Conservation (phyloP, 805 yeast genomes). For the Wickerhamiella occidentalis region DNA sequence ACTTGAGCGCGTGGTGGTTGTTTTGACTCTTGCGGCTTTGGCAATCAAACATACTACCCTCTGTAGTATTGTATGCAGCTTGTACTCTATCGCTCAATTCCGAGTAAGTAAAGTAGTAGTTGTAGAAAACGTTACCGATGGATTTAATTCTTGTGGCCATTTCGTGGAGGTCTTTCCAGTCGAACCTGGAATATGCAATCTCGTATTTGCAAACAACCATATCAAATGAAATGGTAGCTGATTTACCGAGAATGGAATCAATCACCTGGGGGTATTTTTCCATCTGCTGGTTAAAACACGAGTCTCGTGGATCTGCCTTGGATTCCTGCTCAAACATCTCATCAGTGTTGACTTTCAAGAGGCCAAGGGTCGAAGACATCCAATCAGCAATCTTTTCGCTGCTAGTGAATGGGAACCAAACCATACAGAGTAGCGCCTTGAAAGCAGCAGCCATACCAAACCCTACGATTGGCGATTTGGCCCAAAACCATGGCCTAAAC, state of each 20-base stretch:
- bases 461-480: slow-evolving; percentile 17
- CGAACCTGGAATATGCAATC: slow-evolving; percentile 11
- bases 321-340: slow-evolving; percentile 5
- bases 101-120: slow-evolving; percentile 5
- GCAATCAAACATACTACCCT: background rate
- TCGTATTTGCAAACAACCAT: slow-evolving; percentile 7
- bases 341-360: background rate
- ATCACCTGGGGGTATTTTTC: background rate
- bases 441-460: slow-evolving; percentile 21
- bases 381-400: background rate
- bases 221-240: background rate
- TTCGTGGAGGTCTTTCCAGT: slow-evolving; percentile 8
- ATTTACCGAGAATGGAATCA: background rate
- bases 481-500: slow-evolving; percentile 20
- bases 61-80: background rate
- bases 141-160: slow-evolving; percentile 2
- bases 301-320: slow-evolving; percentile 16
- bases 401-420: slow-evolving; percentile 12
- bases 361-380: background rate
- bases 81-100: slow-evolving; percentile 5
- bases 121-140: slow-evolving; percentile 5
- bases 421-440: slow-evolving; percentile 14
- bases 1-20: background rate
- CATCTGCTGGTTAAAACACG: background rate
- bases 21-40: background rate